Percentiles rank a stretch among this genome's conserved stretches.
These are phyloP conservation scores for Aegilops bicornis DNA, from an alignment of 176 grass and related monocot species.

Conservation along the genomic window DNA sequence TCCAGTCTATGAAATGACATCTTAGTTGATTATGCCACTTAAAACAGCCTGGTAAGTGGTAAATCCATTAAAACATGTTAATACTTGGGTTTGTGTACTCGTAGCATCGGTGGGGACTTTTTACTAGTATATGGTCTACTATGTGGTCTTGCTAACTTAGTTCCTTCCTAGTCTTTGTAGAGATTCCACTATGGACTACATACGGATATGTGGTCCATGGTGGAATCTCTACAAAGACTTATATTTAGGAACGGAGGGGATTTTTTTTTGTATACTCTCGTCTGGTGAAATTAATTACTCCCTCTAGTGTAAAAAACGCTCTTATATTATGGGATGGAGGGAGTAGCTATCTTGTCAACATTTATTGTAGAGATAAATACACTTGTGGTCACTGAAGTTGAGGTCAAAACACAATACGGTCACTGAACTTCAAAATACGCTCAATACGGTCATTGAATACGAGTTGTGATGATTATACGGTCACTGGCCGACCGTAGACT, in stretches of 20 bases:
- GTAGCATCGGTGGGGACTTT: not conserved
- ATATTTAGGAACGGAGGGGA: no score
- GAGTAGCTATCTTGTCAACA: not conserved
- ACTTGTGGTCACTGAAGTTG: no score
- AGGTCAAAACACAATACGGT: no score
- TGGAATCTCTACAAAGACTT: no score
- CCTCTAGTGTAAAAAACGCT: no score
- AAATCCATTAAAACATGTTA: not conserved
- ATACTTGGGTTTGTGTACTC: not conserved
- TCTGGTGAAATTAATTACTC: not conserved
- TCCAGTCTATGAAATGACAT: not conserved
- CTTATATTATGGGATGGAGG: no score
- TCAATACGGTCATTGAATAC: no score
- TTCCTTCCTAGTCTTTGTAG: not conserved
- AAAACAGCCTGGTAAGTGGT: not conserved
- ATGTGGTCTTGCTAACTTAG: not conserved
- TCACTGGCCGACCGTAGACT: no score
- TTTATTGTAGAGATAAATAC: not conserved
- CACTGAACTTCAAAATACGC: no score
- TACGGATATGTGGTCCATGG: no score
- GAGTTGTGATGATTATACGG: no score
- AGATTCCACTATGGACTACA: no score
- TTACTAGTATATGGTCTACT: not conserved
- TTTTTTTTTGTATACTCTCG: not conserved
- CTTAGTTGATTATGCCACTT: not conserved